phyloP scores from a whole-genome alignment of 345 rosid species.

The Hibiscus tridactylites region DNA sequence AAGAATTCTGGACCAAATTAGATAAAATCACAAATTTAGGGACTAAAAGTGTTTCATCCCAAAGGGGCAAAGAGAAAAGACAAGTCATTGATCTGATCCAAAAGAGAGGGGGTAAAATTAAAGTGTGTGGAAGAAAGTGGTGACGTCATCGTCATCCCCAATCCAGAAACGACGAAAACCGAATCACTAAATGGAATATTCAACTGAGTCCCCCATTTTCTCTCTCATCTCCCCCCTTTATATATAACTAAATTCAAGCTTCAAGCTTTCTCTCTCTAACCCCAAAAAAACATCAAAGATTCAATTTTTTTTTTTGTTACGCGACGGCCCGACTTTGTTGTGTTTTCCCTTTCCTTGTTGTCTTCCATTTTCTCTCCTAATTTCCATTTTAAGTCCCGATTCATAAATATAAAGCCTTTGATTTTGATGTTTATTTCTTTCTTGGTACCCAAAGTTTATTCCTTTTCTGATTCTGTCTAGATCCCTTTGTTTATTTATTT shows the following conservation, averaged over 20 bases:
- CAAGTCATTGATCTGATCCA: no score
- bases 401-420: no score
- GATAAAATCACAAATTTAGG: no score
- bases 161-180: constrained; percentile 15
- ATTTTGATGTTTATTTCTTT: not conserved
- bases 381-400: no score
- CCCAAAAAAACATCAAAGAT: constrained; percentile 32
- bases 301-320: constrained; percentile 34
- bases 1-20: no score
- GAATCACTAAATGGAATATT: constrained; percentile 41
- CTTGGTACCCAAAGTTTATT: constrained; percentile 32
- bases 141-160: not conserved
- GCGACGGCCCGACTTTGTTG: constrained; percentile 81
- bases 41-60: no score
- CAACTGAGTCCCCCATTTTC: constrained; percentile 10
- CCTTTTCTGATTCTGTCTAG: constrained; percentile 58
- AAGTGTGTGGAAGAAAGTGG: not conserved
- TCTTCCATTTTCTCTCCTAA: not conserved
- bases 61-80: no score
- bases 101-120: no score
- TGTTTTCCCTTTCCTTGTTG: not conserved
- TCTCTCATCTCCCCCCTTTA: no score
- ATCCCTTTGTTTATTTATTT: constrained; percentile 47
- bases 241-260: not conserved
- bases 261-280: not conserved